Evolutionary conservation across 495 filamentous ascomycete genomes (phyloP), one percentile per base, ranked within the genome.

Genomic region (Lophiotrema nucula): DNA sequence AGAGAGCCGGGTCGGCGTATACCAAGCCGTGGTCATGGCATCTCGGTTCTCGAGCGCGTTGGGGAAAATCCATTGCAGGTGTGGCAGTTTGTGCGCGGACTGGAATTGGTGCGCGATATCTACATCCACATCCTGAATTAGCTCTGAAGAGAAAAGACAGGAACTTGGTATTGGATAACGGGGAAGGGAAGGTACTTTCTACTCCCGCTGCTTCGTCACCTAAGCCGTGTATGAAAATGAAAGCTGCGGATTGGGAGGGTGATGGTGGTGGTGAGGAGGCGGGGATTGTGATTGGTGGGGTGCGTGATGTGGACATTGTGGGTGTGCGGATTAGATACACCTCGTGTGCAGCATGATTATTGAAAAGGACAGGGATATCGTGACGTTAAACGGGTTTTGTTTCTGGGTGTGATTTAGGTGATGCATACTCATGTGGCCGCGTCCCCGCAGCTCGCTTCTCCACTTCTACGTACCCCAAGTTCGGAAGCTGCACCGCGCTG

Each of bases 221-320:
- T 4, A 72, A 64, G 8, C 76, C 74, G 48, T 78, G 73, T 8
- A 78, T 53, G 62, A 76, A 76, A 22, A 77, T 76, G 41, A 76
- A 69, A 8, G 70, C 70, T n/a, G 74, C 74, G 22, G 68, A 60
- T 25, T 71, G 70, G 15, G 68, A 70, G 15, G 71, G 60, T 24
- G 69, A 58, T 3, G 55, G 49, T 16, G 53, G 28, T 5, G 70
- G 45, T 22, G 44, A 55, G 3, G 59, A 53, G 16, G 73, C 62
- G 3, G 67, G 58, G 10, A 71, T 64, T 56, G 59, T 52, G 31
- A 74, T 66, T 5, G 72, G 70, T 33, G 72, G 66, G 19, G 49
- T 45, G 22, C 44, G 25, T 37, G 25, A 10, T 10, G 18, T 37
- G 3, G 43, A 47, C 49, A 60, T 47, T 8, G 35, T 38, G n/a